Evolutionary conservation across 1,284 basidiomycete genomes (phyloP).

Genomic region (Naganishia cerealis): DNA sequence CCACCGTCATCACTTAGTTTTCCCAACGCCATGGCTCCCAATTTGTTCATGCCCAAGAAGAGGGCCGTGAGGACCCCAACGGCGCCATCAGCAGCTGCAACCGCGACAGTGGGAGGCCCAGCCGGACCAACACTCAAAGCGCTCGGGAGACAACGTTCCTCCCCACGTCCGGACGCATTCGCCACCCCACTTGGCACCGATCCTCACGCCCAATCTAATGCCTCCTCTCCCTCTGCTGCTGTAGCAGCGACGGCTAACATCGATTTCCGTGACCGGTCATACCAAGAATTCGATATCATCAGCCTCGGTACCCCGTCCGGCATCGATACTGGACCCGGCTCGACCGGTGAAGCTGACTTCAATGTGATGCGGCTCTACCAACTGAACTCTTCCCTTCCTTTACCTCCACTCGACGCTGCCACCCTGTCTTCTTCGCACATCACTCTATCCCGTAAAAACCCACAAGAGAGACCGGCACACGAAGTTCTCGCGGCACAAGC

Average conservation of each 20-base stretch:
- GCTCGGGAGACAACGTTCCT: conserved; percentile 22
- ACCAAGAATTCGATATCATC: conserved; percentile 25
- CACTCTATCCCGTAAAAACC: conserved; percentile 27
- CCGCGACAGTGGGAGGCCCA: not conserved
- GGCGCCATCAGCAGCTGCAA: not conserved
- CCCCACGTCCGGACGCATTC: conserved; percentile 3
- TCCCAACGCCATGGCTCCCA: conserved; percentile 15
- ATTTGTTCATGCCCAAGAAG: conserved; percentile 32
- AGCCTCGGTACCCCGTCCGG: conserved; percentile 16
- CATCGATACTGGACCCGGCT: not conserved
- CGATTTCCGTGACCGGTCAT: conserved; percentile 15
- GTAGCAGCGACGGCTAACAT: not conserved
- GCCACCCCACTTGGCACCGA: not conserved
- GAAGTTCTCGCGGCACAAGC: conserved; percentile 5
- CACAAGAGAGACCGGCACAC: conserved; percentile 13
- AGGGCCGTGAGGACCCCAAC: not conserved
- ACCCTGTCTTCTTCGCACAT: not conserved
- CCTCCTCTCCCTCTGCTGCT: not conserved
- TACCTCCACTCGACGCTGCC: conserved; percentile 8
- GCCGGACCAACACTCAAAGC: not conserved
- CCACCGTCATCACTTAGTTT: not conserved
- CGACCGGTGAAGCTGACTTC: conserved; percentile 14
- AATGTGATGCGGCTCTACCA: conserved; percentile 23
- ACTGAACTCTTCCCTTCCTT: conserved; percentile 11
- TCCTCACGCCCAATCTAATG: not conserved